A percentile compares a stretch with the other conserved stretches of the same genome.
Evolutionary conservation across 139 green algal genomes (phyloP).

Genomic region (Asterochloris sp.): DNA sequence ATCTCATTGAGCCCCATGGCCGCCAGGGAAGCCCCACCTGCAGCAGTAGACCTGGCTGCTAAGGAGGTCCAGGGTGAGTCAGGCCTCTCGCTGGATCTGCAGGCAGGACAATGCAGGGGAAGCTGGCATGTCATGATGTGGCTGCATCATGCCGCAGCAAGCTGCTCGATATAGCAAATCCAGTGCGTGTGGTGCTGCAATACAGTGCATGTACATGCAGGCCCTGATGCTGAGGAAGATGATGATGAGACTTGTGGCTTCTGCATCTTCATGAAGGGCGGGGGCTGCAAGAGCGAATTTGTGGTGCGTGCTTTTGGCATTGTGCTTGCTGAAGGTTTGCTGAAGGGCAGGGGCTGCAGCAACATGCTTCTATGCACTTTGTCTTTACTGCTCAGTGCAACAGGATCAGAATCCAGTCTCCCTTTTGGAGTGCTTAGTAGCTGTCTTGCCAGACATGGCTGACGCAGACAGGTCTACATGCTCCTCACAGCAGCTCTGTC

Average conservation of each 20-base stretch:
- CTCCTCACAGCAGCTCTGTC: neutral
- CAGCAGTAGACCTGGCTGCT: slow-evolving; percentile 3
- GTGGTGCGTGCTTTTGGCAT: slow-evolving; percentile 21
- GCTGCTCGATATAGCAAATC: neutral
- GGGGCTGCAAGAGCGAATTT: slow-evolving; percentile 63
- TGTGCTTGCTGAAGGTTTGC: too few relatives aligned
- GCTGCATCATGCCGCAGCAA: neutral
- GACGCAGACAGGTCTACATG: neutral
- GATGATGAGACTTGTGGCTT: slow-evolving; percentile 81
- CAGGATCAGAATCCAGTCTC: neutral
- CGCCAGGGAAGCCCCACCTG: neutral
- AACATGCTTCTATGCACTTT: too few relatives aligned
- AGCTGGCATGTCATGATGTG: neutral
- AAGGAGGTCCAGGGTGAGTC: slow-evolving; percentile 1
- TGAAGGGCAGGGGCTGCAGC: too few relatives aligned
- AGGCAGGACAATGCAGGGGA: neutral
- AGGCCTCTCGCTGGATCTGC: neutral
- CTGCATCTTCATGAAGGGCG: slow-evolving; percentile 86
- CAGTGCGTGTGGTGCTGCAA: neutral
- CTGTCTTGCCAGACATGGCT: neutral
- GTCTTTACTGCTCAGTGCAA: too few relatives aligned
- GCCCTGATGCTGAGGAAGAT: slow-evolving; percentile 57
- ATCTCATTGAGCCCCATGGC: too few relatives aligned
- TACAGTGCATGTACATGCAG: neutral
- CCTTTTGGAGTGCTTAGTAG: too few relatives aligned